Conservation (phyloP, 805 yeast species). For the Hanseniaspora jakobsenii region DNA sequence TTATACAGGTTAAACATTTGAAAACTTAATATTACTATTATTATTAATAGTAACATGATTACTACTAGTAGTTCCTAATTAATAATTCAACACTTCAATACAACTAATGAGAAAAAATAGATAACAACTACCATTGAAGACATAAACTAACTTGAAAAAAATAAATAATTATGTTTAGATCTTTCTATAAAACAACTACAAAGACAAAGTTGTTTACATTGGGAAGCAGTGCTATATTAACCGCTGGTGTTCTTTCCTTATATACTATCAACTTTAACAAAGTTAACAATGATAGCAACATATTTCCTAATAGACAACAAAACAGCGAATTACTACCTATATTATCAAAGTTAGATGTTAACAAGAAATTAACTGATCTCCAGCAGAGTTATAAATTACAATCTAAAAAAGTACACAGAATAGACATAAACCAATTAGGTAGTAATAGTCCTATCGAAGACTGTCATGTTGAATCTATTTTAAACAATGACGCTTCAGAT, state of each 20-base stretch:
- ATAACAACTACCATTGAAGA: no score
- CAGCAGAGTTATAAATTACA: conserved; percentile 75
- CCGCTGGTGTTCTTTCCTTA: not conserved
- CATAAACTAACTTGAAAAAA: no score
- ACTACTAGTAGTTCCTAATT: no score
- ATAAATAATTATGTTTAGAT: not conserved
- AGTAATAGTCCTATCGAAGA: conserved; percentile 92
- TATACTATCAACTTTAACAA: not conserved
- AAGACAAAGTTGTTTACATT: no score
- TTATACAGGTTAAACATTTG: no score
- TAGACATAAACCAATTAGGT: conserved; percentile 80
- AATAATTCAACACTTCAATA: no score
- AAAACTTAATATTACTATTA: no score
- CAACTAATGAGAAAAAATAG: no score
- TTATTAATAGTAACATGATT: no score
- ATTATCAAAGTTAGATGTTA: conserved; percentile 58
- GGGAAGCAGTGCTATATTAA: not conserved
- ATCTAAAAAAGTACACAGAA: conserved; percentile 66
- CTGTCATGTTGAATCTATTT: conserved; percentile 72
- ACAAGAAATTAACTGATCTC: conserved; percentile 49
- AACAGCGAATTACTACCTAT: conserved; percentile 32
- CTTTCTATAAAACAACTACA: no score
- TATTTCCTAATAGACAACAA: not conserved
- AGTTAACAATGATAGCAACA: not conserved
- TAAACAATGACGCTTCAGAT: conserved; percentile 30